Evolutionary conservation across 2,329 filamentous ascomycete species (phyloP), one percentile per base, ranked within the genome.

Genomic region (Trichoderma sp.): DNA sequence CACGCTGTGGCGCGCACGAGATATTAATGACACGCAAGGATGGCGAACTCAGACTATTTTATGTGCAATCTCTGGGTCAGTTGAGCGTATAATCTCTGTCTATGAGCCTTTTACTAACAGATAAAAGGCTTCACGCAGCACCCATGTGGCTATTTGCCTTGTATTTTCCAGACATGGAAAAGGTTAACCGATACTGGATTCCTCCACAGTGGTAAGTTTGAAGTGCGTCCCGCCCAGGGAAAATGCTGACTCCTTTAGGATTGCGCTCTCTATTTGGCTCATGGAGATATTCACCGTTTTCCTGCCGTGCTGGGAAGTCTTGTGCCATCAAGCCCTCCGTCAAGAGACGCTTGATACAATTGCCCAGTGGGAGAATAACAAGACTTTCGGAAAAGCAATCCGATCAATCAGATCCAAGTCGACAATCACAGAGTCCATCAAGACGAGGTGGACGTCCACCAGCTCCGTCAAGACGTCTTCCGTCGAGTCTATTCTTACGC

Each of bases 121-220:
- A 66, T n/a, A 14, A 16, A 29, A 88, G 86, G 57, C 81, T 91
- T 11, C 88, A 85, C 53, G 89, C 88, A 13, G 86, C 88, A 2
- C 89, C 89, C 0, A 83, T 91, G 79, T 91, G 88, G 86, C 82
- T 91, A 43, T 79, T 89, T 43, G 88, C 87, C 52, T 80, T 86
- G 1, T 83, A 85, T 69, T 80, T 82, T 1, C 83, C 85, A 6
- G 80, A 71, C 1, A 84, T 89, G 77, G 80, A 78, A 4, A 73
- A 77, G 0, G 79, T 89, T 63, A 88, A 89, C 75, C 75, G 75
- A 24, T 84, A 84, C 73, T 88, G 83, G 72, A 76, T 86, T 4
- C 87, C 88, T 31, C 85, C 87, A 11, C 85, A 88, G 77, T 91
- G 88, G 88, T 88, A 76, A 75, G 83, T 73, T n/a, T 24, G 24